Conservation (phyloP, 495 filamentous ascomycete genomes). For the Hypomontagnella monticulosa region DNA sequence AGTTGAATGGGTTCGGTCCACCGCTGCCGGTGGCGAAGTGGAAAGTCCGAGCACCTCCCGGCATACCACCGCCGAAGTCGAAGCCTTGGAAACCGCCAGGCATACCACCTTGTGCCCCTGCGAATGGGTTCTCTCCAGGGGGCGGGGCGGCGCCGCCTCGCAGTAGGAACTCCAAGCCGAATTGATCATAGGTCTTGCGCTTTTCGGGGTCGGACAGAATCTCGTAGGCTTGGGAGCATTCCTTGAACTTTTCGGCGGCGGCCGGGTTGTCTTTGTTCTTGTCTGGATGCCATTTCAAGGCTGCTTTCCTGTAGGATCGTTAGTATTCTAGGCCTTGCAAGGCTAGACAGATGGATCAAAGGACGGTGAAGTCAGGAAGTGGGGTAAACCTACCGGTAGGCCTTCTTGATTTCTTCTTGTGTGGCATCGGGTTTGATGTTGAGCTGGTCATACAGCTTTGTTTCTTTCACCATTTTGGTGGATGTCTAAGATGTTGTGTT, state of each 20-base stretch:
- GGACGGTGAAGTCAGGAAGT: slow-evolving; percentile 13
- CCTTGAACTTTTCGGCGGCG: slow-evolving; percentile 91
- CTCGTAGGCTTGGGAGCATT: slow-evolving; percentile 96
- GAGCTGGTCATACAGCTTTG: slow-evolving; percentile 83
- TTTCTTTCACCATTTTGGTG: slow-evolving; percentile 82
- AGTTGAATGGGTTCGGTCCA: slow-evolving; percentile 70
- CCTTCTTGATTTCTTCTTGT: slow-evolving; percentile 97
- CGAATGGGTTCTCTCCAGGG: slow-evolving; percentile 63
- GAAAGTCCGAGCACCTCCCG: slow-evolving; percentile 67
- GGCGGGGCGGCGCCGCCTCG: slow-evolving; percentile 81
- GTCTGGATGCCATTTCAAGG: slow-evolving; percentile 93
- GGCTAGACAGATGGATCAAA: slow-evolving; percentile 11
- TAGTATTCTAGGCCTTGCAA: slow-evolving; percentile 18
- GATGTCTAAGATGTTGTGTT: slow-evolving; percentile 5
- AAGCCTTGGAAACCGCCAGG: slow-evolving; percentile 62
- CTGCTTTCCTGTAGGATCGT: slow-evolving; percentile 71
- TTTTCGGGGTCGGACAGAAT: slow-evolving; percentile 98
- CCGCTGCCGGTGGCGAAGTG: slow-evolving; percentile 71
- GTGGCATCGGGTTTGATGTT: slow-evolving; percentile 79
- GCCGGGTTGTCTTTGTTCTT: slow-evolving; percentile 93
- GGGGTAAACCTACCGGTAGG: slow-evolving; percentile 73
- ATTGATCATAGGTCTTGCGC: slow-evolving; percentile 94
- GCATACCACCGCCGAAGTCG: slow-evolving; percentile 60
- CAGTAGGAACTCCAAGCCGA: slow-evolving; percentile 89
- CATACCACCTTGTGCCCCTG: slow-evolving; percentile 57